Evolutionary conservation across 2,329 filamentous ascomycete species (phyloP).

Genomic region (Blastomyces parvus): DNA sequence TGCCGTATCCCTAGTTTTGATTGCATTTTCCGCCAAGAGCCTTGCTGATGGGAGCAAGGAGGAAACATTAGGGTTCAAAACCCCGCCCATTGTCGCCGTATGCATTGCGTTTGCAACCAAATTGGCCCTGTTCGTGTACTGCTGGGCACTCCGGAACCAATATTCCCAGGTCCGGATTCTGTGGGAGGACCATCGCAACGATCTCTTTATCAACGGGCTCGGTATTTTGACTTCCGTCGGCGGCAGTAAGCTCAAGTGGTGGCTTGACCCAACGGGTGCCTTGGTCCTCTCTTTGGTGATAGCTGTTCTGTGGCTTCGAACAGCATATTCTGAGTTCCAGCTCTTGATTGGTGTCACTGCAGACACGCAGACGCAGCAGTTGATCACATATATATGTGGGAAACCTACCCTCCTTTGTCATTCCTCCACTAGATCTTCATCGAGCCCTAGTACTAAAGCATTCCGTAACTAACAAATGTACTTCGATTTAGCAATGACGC

Average conservation of each 20-base stretch:
- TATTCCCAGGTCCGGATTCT: conserved; percentile 87
- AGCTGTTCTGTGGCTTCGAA: conserved; percentile 68
- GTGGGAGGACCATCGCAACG: conserved; percentile 96
- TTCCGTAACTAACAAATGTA: not conserved
- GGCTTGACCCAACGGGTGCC: conserved; percentile 88
- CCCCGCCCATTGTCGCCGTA: conserved; percentile 79
- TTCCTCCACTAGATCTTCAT: not conserved
- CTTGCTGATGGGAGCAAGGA: conserved; percentile 44
- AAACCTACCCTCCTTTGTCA: conserved; percentile 7
- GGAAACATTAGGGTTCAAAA: conserved; percentile 57
- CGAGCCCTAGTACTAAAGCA: not conserved
- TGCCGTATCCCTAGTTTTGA: conserved; percentile 80
- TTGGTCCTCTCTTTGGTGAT: conserved; percentile 74
- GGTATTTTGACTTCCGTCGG: conserved; percentile 87
- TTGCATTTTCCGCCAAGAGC: conserved; percentile 73
- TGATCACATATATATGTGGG: conserved; percentile 85
- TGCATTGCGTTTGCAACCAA: conserved; percentile 78
- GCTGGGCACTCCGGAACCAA: conserved; percentile 79
- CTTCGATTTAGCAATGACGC: conserved; percentile 58
- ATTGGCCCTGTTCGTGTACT: conserved; percentile 75
- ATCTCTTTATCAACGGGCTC: conserved; percentile 92
- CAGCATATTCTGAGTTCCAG: conserved; percentile 81
- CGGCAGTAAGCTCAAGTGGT: conserved; percentile 81
- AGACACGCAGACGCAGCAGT: conserved; percentile 74
- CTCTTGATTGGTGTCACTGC: conserved; percentile 84